phyloP scores from a whole-genome alignment of 164 flowering plant genomes.

The Tetrastigma voinierianum region DNA sequence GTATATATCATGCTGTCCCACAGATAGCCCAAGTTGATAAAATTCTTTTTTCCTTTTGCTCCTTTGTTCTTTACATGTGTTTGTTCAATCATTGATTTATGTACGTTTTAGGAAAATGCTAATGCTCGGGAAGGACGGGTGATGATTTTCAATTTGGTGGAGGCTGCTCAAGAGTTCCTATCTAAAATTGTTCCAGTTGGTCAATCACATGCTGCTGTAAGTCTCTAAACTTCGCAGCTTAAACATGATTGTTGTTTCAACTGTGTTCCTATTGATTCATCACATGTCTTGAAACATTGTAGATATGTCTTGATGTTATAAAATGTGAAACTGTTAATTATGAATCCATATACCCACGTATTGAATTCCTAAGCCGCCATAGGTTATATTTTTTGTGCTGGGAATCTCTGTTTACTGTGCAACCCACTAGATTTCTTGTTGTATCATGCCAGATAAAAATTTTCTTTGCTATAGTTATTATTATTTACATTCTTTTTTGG shows the following conservation, averaged over 20 bases:
- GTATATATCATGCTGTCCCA: no score
- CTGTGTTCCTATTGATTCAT: not conserved
- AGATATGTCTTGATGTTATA: no score
- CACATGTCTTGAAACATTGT: not conserved
- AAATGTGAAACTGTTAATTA: no score
- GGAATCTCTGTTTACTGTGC: no score
- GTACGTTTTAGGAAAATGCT: constrained; percentile 60
- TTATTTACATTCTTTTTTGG: no score
- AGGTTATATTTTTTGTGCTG: no score
- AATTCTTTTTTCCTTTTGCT: not conserved
- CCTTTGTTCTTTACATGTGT: not conserved
- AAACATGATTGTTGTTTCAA: not conserved
- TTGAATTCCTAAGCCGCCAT: no score
- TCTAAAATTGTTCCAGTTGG: constrained; percentile 68
- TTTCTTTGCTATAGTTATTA: no score
- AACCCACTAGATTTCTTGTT: no score
- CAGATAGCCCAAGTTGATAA: not conserved
- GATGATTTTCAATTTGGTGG: constrained; percentile 93
- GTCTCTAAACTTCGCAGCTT: constrained; percentile 37
- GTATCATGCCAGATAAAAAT: no score
- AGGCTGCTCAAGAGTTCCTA: constrained; percentile 95
- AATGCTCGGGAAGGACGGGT: constrained; percentile 98
- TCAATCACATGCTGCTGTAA: constrained; percentile 21
- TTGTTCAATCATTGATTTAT: no score
- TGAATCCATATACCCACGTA: no score